Conservation (phyloP, 352 stramenopile genomes). For the Detonula confervacea region DNA sequence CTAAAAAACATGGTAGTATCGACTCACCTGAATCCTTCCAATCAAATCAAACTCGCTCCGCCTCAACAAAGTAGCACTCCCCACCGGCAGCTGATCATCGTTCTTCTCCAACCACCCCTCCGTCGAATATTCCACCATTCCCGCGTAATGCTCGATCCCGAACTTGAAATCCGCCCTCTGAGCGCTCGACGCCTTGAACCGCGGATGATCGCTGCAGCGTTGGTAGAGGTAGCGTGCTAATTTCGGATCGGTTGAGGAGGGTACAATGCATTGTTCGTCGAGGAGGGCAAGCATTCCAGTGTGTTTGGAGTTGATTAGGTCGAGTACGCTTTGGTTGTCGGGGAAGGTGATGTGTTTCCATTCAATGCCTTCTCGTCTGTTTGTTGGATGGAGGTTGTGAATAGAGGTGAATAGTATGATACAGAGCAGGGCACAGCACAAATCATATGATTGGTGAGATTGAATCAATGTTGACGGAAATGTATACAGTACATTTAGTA, state of each 20-base stretch:
- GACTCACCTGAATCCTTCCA: slow-evolving; percentile 12
- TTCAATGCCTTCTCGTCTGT: slow-evolving; percentile 90
- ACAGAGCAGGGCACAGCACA: too few species aligned
- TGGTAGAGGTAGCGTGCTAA: slow-evolving; percentile 67
- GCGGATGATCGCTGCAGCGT: slow-evolving; percentile 34
- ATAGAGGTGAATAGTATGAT: too few species aligned
- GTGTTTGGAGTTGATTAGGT: slow-evolving; percentile 82
- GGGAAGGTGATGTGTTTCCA: slow-evolving; percentile 84
- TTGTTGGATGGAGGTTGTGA: too few species aligned
- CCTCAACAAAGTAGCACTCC: slow-evolving; percentile 33
- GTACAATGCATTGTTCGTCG: slow-evolving; percentile 86
- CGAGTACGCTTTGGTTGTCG: slow-evolving; percentile 87
- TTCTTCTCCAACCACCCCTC: slow-evolving; percentile 97
- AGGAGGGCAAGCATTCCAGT: slow-evolving; percentile 75
- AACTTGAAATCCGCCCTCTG: slow-evolving; percentile 54
- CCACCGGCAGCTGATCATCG: slow-evolving; percentile 86
- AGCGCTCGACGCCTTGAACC: slow-evolving; percentile 49
- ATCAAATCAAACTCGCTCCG: slow-evolving; percentile 12
- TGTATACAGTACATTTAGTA: too few species aligned
- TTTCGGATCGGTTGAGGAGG: slow-evolving; percentile 71
- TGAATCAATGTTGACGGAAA: too few species aligned
- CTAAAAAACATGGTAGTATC: too few species aligned
- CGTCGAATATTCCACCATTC: slow-evolving; percentile 91
- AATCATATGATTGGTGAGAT: too few species aligned
- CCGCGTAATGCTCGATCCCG: slow-evolving; percentile 90